Evolutionary conservation across 208 protist species (phyloP), one percentile per base, ranked within the genome.

Genomic region (Herpetomonas samuelpessoai): DNA sequence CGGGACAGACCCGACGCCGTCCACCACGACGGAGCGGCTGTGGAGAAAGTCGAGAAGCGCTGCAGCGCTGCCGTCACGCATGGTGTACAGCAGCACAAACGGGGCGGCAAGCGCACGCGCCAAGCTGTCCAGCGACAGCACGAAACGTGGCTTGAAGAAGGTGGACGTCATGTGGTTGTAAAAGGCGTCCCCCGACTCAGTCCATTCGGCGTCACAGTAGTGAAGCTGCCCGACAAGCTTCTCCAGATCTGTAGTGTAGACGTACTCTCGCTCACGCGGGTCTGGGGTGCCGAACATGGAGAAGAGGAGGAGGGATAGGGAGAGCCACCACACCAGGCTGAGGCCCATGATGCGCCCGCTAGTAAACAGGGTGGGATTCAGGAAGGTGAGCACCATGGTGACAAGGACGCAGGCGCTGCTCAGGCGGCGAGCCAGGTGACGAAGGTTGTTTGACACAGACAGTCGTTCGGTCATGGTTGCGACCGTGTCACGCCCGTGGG

Each of bases 291-390:
- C 55, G 24, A 66, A 81, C 24, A 71, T 62, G 28, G 79, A 70
- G 68, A 83, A 86, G 9, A 83, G 51, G 44, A 86, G 62, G 16
- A 94, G 45, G 9, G 83, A 49, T 3, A 81, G 35, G 28, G 81
- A 83, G 29, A 94, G 76, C 84, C 83, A 94, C 81, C 81, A 88
- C 35, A 94, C 65, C 29, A 92, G 65, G 7, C 77, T 71, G 9
- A 89, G 54, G 27, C 81, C 79, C 2, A 63, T 50, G 60, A 93
- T 57, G 26, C 56, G 68, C 28, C 81, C 81, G 12, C 69, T 68
- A 58, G 90, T 76, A 19, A 94, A 67, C 3, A 94, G 68, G 30
- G 76, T 65, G 9, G 84, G 70, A 58, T 94, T 92, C n/a, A 91
- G 29, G 41, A 89, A 79, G n/a, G 88, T 79, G 6, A 92, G 54